Conservation (phyloP, 306 rosid genomes). For the Prinsepia uniflora region DNA sequence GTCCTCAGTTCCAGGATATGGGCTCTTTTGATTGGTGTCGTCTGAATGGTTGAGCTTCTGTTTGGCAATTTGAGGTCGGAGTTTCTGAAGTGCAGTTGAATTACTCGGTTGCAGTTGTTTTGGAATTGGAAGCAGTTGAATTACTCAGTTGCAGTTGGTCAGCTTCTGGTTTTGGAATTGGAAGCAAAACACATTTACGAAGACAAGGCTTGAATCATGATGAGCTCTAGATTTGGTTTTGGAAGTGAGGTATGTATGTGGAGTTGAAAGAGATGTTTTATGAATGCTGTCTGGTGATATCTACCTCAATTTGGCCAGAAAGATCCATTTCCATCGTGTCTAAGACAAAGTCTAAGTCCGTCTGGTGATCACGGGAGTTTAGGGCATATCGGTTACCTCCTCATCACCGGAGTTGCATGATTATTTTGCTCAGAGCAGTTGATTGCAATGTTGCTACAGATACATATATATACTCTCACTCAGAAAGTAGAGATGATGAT, state of each 20-base stretch:
- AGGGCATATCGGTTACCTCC: neutral
- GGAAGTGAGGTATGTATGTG: constrained; percentile 13
- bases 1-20: constrained; percentile 52
- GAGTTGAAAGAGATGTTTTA: neutral
- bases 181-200: neutral
- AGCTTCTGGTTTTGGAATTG: constrained; percentile 12
- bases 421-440: neutral
- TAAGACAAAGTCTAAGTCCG: constrained; percentile 2
- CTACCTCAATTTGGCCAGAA: neutral
- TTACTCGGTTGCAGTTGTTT: constrained; percentile 5
- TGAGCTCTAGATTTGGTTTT: constrained; percentile 12
- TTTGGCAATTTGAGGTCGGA: neutral
- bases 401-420: neutral
- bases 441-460: constrained; percentile 3
- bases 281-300: neutral
- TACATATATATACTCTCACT: neutral
- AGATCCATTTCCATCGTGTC: constrained; percentile 13
- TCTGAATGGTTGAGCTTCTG: constrained; percentile 26
- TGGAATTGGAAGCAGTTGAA: constrained; percentile 4
- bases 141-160: neutral
- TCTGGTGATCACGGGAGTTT: neutral
- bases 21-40: constrained; percentile 49
- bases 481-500: constrained; percentile 11
- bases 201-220: constrained; percentile 1
- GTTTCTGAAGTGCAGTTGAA: constrained; percentile 7